phyloP scores from a whole-genome alignment of 2,329 filamentous ascomycete genomes.

The Colletotrichum horii region DNA sequence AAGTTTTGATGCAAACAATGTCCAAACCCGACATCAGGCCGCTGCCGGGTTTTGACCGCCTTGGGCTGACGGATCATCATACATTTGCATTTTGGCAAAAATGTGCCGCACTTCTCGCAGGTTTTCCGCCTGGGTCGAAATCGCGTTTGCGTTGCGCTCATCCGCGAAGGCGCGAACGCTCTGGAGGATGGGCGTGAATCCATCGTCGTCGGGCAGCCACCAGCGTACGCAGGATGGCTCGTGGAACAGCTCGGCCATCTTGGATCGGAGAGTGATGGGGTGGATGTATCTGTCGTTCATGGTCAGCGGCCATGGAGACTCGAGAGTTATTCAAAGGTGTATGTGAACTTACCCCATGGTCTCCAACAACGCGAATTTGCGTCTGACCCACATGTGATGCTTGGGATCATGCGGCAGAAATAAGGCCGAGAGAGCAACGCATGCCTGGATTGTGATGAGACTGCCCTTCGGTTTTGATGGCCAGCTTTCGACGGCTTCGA shows the following conservation, averaged over 20 bases:
- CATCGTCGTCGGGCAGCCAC: conserved; percentile 89
- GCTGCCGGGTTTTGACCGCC: background rate
- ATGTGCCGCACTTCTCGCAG: conserved; percentile 78
- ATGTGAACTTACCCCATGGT: conserved; percentile 70
- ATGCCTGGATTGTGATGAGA: conserved; percentile 75
- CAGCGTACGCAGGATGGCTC: conserved; percentile 75
- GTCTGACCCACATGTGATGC: conserved; percentile 80
- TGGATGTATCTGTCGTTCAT: conserved; percentile 74
- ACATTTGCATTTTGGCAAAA: conserved; percentile 63
- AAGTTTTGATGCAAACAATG: background rate
- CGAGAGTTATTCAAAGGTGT: background rate
- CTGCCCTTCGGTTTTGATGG: conserved; percentile 73
- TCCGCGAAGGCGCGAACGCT: conserved; percentile 82
- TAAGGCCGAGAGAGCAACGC: conserved; percentile 75
- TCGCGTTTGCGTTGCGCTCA: conserved; percentile 70
- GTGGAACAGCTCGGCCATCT: conserved; percentile 78
- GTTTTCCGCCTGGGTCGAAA: conserved; percentile 65
- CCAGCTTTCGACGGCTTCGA: conserved; percentile 78
- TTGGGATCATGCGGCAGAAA: conserved; percentile 79
- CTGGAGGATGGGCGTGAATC: conserved; percentile 74
- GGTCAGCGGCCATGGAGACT: background rate
- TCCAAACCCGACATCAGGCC: background rate
- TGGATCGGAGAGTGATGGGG: conserved; percentile 72
- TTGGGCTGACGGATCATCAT: background rate
- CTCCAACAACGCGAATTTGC: conserved; percentile 81